Evolutionary conservation across 495 filamentous ascomycete species (phyloP), one percentile per base, ranked within the genome.

Genomic region (Collariella sp.): DNA sequence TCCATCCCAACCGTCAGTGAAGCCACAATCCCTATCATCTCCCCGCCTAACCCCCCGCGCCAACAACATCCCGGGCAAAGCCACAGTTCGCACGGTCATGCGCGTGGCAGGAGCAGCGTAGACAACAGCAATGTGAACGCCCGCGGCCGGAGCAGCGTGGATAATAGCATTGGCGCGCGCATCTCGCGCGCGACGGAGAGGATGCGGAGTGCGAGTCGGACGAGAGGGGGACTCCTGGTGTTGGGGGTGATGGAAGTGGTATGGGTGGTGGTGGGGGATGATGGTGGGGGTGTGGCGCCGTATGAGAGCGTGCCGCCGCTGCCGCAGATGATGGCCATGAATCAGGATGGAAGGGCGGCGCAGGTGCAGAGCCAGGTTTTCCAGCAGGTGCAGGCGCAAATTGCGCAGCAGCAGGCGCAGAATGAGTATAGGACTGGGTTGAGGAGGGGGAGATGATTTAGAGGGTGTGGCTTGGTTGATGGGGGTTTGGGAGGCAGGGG

Each of bases 141-240:
- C 31, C 31, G 12, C 31, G 6, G 31, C 31, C 31, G 12, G 6
- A 34, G 82, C 66, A 76, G 76, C 50, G 80, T 75, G 35, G 84
- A 87, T 56, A 85, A 82, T 57, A 57, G 58, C 57, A 68, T 72
- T 55, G 66, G 63, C 3, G 69, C 75, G 16, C 82, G 84, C 33
- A 72, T 89, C 64, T 76, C 79, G 53, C 83, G 83, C 13, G 73
- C 86, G 7, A 83, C 85, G 0, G 80, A 82, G 47, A 78, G 85
- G 15, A 81, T 88, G 72, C 77, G 84, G 16, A 84, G 81, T n/a
- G 81, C 74, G 16, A 84, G 79, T 65, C 79, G 85, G 24, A 64
- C 60, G 66, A 48, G 65, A 41, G 63, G 29, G 24, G 29, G 36
- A 11, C 50, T 50, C n/a, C 51, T 69, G 10, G 54, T 58, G 13